Evolutionary conservation across 2,329 filamentous ascomycete genomes (phyloP), one percentile per base, ranked within the genome.

Genomic region (Botrytis sinoallii): DNA sequence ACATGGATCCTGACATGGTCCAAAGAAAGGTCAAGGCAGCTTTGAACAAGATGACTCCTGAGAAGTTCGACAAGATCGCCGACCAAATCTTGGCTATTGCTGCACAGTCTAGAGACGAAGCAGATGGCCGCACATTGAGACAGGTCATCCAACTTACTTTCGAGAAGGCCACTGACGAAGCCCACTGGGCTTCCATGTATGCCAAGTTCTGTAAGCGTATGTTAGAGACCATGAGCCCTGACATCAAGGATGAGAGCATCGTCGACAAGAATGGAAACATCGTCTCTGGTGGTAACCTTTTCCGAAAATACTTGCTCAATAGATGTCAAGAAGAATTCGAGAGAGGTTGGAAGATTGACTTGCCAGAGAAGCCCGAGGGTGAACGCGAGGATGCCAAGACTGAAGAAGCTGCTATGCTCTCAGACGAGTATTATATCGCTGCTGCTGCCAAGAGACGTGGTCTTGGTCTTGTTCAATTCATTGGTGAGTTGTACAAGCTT

Each of bases 1-100:
- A 93, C 79, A 89, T 98, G 85, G 90, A 97, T 77, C 95, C 96
- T 38, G 93, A 95, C 79, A 90, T 96, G 86, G 96, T 99, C 74
- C 96, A 99, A 86, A 92, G 95, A 79, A 99, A 99, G 91, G 96
- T 99, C 82, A 99, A 99, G 91, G 92, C 94, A 77, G 93, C 93
- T 75, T 87, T 99, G 80, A 99, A 99, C 90, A 99, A 99, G 92
- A 98, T 99, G 96, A 98, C 96, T 0, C 96, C 96, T 0, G 96
- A 99, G 85, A 99, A 98, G 82, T 99, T 99, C 80, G 95, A 97
- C 82, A 94, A 92, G 85, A 97, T 99, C 78, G 90, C 96, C 10
- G 93, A 95, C 76, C 94, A 98, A 83, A 97, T 99, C 76, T 88
- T 99, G 44, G 88, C 90, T 71, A 99, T 99, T 82, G 94, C 95